Evolutionary conservation across 140 eudicot species (phyloP).

Genomic region (Cichorium intybus): DNA sequence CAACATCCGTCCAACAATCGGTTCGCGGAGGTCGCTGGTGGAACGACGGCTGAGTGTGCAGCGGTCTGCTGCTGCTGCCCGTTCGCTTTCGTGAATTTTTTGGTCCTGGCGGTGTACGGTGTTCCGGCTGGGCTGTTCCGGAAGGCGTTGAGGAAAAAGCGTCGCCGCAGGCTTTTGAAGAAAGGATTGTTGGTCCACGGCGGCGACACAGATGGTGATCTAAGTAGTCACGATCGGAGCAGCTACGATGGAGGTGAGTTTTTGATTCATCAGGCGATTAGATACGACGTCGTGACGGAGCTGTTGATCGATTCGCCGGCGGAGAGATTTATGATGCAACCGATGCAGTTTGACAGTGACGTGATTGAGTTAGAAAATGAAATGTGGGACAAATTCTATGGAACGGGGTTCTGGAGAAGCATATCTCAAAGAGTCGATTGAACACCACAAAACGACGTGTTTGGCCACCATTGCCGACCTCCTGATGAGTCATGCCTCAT

Average conservation of each 20-base stretch:
- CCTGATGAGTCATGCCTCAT: constrained; percentile 24
- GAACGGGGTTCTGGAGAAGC: constrained; percentile 87
- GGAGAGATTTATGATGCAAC: constrained; percentile 16
- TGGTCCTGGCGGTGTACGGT: constrained; percentile 67
- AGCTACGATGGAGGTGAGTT: constrained; percentile 23
- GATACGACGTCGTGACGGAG: constrained; percentile 10
- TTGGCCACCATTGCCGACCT: constrained; percentile 9
- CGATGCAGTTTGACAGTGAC: constrained; percentile 42
- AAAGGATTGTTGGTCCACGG: constrained; percentile 36
- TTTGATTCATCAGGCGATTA: constrained; percentile 8
- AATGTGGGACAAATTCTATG: constrained; percentile 67
- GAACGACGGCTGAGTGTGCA: constrained; percentile 90
- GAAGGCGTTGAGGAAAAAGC: constrained; percentile 55
- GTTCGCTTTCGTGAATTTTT: constrained; percentile 42
- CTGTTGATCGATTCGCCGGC: constrained; percentile 21
- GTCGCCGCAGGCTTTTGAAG: constrained; percentile 52
- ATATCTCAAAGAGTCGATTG: constrained; percentile 37
- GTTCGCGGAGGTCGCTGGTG: constrained; percentile 87
- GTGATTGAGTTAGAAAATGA: constrained; percentile 67
- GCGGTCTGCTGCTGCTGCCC: constrained; percentile 94
- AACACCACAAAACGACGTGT: not conserved
- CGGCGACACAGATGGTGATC: constrained; percentile 7
- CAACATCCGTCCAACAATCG: constrained; percentile 25
- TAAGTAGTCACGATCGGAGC: constrained; percentile 26
- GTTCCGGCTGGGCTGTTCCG: constrained; percentile 78